phyloP scores from a whole-genome alignment of 306 rosid genomes.

The Sechiopsis laciniata region DNA sequence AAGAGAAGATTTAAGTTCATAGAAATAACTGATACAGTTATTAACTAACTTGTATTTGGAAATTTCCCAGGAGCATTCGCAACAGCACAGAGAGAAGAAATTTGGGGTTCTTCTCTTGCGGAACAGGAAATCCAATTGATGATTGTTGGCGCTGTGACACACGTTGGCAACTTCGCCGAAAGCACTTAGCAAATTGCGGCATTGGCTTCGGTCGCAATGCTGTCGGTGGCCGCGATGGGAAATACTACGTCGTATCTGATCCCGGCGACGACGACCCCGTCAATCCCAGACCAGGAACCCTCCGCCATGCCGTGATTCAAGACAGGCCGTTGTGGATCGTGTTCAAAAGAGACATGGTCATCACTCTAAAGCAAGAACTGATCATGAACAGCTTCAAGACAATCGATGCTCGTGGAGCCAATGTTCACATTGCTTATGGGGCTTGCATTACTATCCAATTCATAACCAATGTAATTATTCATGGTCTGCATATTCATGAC shows the following conservation, averaged over 20 bases:
- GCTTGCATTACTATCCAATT: slow-evolving; percentile 82
- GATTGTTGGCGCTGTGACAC: slow-evolving; percentile 97
- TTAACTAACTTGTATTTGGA: background rate
- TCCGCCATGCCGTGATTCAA: slow-evolving; percentile 75
- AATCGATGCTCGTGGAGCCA: slow-evolving; percentile 75
- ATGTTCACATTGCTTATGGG: slow-evolving; percentile 85
- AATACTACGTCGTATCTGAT: slow-evolving; percentile 58
- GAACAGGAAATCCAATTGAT: slow-evolving; percentile 71
- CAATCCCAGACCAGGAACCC: slow-evolving; percentile 74
- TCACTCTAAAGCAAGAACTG: slow-evolving; percentile 79
- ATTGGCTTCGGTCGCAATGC: slow-evolving; percentile 93
- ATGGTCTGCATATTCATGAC: slow-evolving; percentile 75
- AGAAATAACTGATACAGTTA: background rate
- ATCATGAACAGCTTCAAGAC: slow-evolving; percentile 97
- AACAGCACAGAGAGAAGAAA: slow-evolving; percentile 54
- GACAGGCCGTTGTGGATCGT: slow-evolving; percentile 52
- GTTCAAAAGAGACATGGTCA: slow-evolving; percentile 94
- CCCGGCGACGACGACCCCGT: slow-evolving; percentile 61
- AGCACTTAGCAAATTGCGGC: slow-evolving; percentile 62
- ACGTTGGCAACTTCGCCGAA: slow-evolving; percentile 60
- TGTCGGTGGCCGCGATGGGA: slow-evolving; percentile 81
- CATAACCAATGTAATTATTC: slow-evolving; percentile 80
- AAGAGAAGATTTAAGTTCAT: no score
- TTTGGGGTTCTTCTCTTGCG: slow-evolving; percentile 34
- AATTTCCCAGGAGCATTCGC: slow-evolving; percentile 39